phyloP scores from a whole-genome alignment of 1,139 yeast species.

The Saccharomyces hybrid region DNA sequence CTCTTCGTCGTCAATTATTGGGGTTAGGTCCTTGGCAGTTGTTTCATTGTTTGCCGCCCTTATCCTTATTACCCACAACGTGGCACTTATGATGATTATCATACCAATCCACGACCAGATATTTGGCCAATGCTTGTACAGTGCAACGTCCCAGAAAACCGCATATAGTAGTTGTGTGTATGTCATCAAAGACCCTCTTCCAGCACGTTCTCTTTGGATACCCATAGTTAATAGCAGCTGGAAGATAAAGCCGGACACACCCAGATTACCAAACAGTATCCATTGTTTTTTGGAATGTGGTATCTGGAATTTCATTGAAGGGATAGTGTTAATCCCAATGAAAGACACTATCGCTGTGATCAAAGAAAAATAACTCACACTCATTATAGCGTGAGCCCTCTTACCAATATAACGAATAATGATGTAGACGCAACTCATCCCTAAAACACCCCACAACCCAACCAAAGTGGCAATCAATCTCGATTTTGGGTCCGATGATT shows the following conservation, averaged over 20 bases:
- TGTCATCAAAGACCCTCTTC: conserved; percentile 65
- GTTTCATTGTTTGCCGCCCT: conserved; percentile 17
- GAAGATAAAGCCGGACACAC: conserved; percentile 73
- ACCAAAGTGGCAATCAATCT: conserved; percentile 51
- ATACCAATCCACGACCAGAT: conserved; percentile 64
- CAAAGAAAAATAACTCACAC: conserved; percentile 70
- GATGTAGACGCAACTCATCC: conserved; percentile 66
- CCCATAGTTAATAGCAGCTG: conserved; percentile 78
- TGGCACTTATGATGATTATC: conserved; percentile 56
- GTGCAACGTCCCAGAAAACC: conserved; percentile 58
- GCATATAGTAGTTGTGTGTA: conserved; percentile 77
- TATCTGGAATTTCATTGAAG: conserved; percentile 50
- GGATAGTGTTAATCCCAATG: conserved; percentile 44
- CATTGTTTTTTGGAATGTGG: conserved; percentile 60
- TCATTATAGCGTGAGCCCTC: conserved; percentile 68
- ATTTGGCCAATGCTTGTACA: conserved; percentile 72
- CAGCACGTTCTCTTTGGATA: conserved; percentile 72
- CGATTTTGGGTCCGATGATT: conserved; percentile 16
- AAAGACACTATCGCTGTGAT: conserved; percentile 50
- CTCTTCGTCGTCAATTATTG: background rate
- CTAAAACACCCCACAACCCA: conserved; percentile 62
- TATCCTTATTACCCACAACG: conserved; percentile 49
- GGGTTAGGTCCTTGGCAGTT: background rate
- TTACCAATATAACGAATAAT: conserved; percentile 67
- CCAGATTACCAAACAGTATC: conserved; percentile 53